Evolutionary conservation across 305 asterid species (phyloP).

Genomic region (Fraxinus greggii): DNA sequence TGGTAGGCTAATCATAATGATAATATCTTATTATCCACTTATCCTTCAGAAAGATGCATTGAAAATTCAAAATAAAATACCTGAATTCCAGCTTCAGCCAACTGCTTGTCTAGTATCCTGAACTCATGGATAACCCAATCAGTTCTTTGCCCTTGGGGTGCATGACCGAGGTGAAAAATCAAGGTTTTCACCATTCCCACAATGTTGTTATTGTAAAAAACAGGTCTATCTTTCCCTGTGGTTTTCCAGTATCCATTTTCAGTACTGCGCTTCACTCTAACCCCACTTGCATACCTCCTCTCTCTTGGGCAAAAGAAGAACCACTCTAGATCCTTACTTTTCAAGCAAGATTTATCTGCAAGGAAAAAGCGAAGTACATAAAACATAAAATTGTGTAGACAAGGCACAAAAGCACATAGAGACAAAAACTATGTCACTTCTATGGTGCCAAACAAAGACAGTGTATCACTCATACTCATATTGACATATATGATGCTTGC

Average conservation of each 20-base stretch:
- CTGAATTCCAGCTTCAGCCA: conserved; percentile 64
- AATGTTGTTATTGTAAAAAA: conserved; percentile 31
- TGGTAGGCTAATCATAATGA: not conserved
- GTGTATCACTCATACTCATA: not conserved
- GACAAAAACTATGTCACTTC: not conserved
- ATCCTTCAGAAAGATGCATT: not conserved
- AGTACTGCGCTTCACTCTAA: conserved; percentile 77
- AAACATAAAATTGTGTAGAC: not conserved
- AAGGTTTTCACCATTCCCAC: conserved; percentile 76
- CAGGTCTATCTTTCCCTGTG: conserved; percentile 67
- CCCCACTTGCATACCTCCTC: conserved; percentile 75
- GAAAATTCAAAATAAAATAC: conserved; percentile 30
- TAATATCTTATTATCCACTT: not conserved
- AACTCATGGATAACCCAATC: conserved; percentile 87
- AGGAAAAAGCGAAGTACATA: not conserved
- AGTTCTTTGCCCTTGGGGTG: conserved; percentile 77
- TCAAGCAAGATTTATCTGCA: conserved; percentile 71
- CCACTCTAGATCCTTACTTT: conserved; percentile 82
- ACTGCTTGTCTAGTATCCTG: conserved; percentile 42
- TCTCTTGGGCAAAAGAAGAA: conserved; percentile 86
- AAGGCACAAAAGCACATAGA: not conserved
- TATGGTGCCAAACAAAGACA: not conserved
- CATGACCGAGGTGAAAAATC: conserved; percentile 76
- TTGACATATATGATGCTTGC: not conserved
- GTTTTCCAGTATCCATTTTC: conserved; percentile 87